Base-by-base conservation (phyloP, 805 yeast genomes). In the Kuraishia borneana region DNA sequence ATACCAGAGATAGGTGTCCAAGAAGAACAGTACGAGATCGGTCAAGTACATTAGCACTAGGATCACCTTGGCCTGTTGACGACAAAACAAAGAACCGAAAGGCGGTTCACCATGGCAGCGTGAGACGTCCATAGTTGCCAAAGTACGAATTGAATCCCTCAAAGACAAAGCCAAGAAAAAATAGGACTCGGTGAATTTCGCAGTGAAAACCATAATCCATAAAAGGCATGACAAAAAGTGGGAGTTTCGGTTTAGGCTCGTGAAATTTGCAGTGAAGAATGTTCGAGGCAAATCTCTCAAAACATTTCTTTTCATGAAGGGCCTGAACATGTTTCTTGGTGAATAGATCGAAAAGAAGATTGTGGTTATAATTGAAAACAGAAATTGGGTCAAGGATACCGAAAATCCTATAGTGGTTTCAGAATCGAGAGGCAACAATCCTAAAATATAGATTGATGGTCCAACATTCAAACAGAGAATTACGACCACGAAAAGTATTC, bases 1-100 rank as follows among this genome's bases (percentile, higher is more conserved):
- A 39, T 71, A 71, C 78, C 78, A 71, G 13, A 71, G 53, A 39
- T 71, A 71, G 0, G 77, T 71, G 38, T 71, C 78, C 17, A 71
- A 56, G 39, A 69, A 69, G 43, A 69, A 71, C 25, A 71, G 52
- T 3, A 70, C 63, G 39, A 69, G 48, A 43, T 69, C 74, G 3
- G 73, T 61, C 6, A 61, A 32, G 21, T 52, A 49, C 42, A 71
- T 61, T 34, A 71, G 48, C 0, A 49, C 42, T 20, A 71, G 50
- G 6, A 65, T 57, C 34, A 70, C 53, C 3, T 41, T 40, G 1
- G 73, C 57, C 21, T 70, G 76, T 28, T 56, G 47, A 7, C 43
- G 42, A 43, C 76, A 71, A 3, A 70, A 42, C 8, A 56, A 26
- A 27, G 58, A 60, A 16, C 70, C 72, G 4, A 68, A 38, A 33